Percentiles rank a stretch among this genome's conserved stretches.
Conservation (phyloP, 2,329 filamentous ascomycete species). For the Trichoderma asperellum region DNA sequence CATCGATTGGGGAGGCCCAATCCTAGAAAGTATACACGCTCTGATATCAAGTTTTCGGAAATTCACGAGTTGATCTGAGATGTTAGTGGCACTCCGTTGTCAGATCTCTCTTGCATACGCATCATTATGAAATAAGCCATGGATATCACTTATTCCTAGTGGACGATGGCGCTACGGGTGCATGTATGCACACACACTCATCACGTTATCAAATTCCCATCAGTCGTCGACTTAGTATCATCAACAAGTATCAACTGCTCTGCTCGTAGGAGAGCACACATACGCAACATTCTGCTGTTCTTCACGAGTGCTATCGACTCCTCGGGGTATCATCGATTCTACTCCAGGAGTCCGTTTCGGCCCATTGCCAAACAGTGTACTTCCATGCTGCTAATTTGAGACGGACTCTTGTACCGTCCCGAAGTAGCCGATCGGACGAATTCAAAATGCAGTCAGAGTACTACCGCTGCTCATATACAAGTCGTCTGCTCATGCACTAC, state of each 20-base stretch:
- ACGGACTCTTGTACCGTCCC: neutral
- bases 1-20: neutral
- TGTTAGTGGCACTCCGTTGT: conserved; percentile 6
- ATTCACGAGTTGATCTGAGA: conserved; percentile 10
- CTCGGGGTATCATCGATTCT: neutral
- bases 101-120: conserved; percentile 23
- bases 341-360: neutral
- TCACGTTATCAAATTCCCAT: conserved; percentile 2
- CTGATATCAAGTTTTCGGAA: neutral
- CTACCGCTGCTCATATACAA: neutral
- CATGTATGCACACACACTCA: conserved; percentile 5
- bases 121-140: conserved; percentile 2
- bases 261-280: neutral
- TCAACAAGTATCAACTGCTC: neutral
- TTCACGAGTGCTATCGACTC: neutral
- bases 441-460: neutral
- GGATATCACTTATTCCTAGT: neutral
- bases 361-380: neutral
- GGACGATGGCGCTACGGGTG: neutral
- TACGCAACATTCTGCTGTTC: neutral
- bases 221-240: neutral
- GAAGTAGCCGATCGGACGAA: conserved; percentile 19
- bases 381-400: neutral
- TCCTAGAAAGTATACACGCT: neutral
- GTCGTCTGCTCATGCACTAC: conserved; percentile 5